phyloP scores from a whole-genome alignment of 1,284 basidiomycete species.

The Cryptococcus sp. region DNA sequence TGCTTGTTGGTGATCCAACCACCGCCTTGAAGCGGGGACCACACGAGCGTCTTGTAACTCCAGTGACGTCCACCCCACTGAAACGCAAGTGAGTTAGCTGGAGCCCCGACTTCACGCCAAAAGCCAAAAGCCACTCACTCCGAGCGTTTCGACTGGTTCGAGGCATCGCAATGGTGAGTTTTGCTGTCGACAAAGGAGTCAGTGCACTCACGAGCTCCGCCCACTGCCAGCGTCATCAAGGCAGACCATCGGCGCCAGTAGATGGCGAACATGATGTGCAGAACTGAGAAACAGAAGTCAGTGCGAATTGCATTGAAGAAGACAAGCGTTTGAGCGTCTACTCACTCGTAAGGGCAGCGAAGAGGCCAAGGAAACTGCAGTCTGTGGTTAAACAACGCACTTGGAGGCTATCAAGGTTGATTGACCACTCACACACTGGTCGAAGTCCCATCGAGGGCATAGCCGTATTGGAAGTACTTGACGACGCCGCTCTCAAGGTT shows the following conservation, averaged over 20 bases:
- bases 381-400: no score
- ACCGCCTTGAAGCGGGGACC: constrained; percentile 26
- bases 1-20: constrained; percentile 12
- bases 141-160: no score
- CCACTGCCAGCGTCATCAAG: constrained; percentile 32
- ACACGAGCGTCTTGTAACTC: constrained; percentile 14
- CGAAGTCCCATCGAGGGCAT: constrained; percentile 8
- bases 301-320: no score
- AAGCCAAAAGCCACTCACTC: no score
- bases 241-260: constrained; percentile 36
- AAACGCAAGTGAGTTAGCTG: background rate
- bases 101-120: no score
- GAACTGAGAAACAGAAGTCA: constrained; percentile 9
- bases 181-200: no score
- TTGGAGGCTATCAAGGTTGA: no score
- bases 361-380: background rate
- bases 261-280: constrained; percentile 31
- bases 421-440: no score
- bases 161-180: no score
- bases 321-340: background rate
- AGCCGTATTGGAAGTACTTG: constrained; percentile 28
- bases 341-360: background rate
- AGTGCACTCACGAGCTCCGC: constrained; percentile 27
- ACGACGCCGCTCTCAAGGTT: constrained; percentile 27
- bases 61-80: constrained; percentile 30